Evolutionary conservation across 768 basidiomycete genomes (phyloP).

Genomic region (Exsudoporus frostii): DNA sequence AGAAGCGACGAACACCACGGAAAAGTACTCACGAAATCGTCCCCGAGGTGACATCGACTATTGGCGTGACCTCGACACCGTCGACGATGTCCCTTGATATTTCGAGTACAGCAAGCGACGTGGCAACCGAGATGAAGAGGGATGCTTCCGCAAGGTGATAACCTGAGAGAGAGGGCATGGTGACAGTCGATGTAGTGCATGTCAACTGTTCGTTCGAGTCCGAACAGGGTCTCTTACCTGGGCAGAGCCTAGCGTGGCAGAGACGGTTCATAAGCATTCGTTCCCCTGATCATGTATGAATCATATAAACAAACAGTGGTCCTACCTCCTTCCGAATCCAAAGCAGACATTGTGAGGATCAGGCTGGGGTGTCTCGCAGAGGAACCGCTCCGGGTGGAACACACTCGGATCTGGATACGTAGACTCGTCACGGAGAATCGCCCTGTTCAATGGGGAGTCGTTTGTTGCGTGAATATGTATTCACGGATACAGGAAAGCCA

Average conservation of each 20-base stretch:
- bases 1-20: too few relatives aligned
- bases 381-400: conserved; percentile 36
- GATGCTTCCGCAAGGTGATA: background rate
- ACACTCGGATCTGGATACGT: conserved; percentile 31
- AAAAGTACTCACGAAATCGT: conserved; percentile 39
- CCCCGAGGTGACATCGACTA: conserved; percentile 41
- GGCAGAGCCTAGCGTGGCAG: conserved; percentile 10
- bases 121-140: conserved; percentile 17
- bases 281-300: too few relatives aligned
- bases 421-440: conserved; percentile 48
- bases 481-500: background rate
- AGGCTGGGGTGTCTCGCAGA: conserved; percentile 18
- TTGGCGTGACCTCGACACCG: conserved; percentile 42
- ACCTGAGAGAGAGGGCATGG: background rate
- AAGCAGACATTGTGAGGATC: conserved; percentile 20
- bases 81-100: conserved; percentile 40
- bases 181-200: background rate
- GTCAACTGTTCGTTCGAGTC: background rate
- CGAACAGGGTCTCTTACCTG: conserved; percentile 7
- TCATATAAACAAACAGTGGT: too few relatives aligned
- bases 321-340: conserved; percentile 10
- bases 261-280: background rate
- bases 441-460: conserved; percentile 33
- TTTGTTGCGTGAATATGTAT: background rate
- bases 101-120: conserved; percentile 44